Base-by-base conservation (phyloP, 768 basidiomycete genomes). In the Pilatotrama ljubarskyi region DNA sequence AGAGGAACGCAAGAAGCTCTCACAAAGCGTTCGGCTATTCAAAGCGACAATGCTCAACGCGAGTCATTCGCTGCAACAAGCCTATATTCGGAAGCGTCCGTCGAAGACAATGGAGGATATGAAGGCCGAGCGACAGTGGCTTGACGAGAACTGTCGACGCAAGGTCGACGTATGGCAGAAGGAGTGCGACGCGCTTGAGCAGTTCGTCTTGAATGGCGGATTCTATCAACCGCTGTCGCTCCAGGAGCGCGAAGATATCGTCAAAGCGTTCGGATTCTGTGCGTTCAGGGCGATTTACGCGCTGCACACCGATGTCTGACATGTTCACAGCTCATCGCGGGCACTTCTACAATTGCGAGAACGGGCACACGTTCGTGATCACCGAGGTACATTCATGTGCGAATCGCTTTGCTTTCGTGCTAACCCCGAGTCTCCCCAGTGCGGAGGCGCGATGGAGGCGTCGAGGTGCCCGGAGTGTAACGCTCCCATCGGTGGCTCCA, bases 281-380 rank as follows among this genome's bases (percentile, higher is more conserved):
- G 35, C 58, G 70, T 64, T 14, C 18, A 32, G n/a, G 1, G 14
- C 32, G 5, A 35, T 18, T n/a, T n/a, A 11, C 9, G 4, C 5
- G 22, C 1, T 14, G 3, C 14, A 8, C 10, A 25, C 8, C 55
- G 20, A 44, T 32, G 5, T 32, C 10, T 10, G 15, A 10, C 44
- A 5, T 18, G 26, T 14, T 6, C 29, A 2, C 43, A 72, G 70
- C 67, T 1, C 69, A 70, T 36, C 52, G 66, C 3, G 73, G 73
- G 38, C 72, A 74, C 48, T 73, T 69, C 58, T 73, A 71, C 63
- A 74, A 69, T 18, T 75, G 74, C 55, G 64, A 66, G 55, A 86
- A 87, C 50, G 87, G 87, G 0, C 87, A 88, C 63, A 75, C 80
- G 0, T 88, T 83, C 55, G 80, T 84, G 1, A 87, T 88, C 35